Conservation (phyloP, 2,329 filamentous ascomycete genomes). For the Byssoonygena ceratinophila region DNA sequence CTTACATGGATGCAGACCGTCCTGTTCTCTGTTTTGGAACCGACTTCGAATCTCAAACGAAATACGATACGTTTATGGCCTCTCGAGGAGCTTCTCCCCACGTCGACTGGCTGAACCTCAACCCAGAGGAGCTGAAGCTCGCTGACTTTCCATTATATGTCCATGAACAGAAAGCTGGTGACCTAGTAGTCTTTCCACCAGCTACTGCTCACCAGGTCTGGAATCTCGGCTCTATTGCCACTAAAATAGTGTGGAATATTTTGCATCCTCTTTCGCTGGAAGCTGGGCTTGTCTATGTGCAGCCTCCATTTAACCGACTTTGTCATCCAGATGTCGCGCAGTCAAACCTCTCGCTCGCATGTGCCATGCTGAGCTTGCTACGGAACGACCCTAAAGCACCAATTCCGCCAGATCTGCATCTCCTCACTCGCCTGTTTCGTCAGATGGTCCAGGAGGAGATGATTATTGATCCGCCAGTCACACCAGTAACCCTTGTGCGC, state of each 20-base stretch:
- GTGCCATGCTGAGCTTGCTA: conserved; percentile 26
- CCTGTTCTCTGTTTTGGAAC: conserved; percentile 29
- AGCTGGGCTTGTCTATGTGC: conserved; percentile 28
- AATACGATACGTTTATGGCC: conserved; percentile 29
- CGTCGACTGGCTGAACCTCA: conserved; percentile 28
- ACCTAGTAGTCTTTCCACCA: conserved; percentile 30
- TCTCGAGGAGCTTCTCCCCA: conserved; percentile 27
- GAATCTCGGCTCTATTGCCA: conserved; percentile 28
- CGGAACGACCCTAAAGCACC: conserved; percentile 16
- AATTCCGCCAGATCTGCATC: conserved; percentile 22
- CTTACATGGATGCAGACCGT: conserved; percentile 15
- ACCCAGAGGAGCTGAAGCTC: conserved; percentile 22
- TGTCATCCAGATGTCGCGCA: conserved; percentile 29
- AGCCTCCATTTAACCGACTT: conserved; percentile 28
- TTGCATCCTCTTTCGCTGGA: conserved; percentile 28
- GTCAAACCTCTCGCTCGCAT: conserved; percentile 24
- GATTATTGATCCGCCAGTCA: conserved; percentile 19
- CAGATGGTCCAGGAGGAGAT: conserved; percentile 27
- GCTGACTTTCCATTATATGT: conserved; percentile 31
- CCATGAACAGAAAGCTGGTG: conserved; percentile 26
- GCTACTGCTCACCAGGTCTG: conserved; percentile 31
- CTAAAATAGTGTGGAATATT: conserved; percentile 32
- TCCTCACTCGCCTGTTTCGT: conserved; percentile 24
- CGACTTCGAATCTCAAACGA: conserved; percentile 26
- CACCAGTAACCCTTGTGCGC: conserved; percentile 23